A percentile compares a stretch with the other conserved stretches of the same genome.
These are phyloP conservation scores for Grosmannia serpens DNA, from an alignment of 2,329 filamentous ascomycete species.

Conservation along the genomic window DNA sequence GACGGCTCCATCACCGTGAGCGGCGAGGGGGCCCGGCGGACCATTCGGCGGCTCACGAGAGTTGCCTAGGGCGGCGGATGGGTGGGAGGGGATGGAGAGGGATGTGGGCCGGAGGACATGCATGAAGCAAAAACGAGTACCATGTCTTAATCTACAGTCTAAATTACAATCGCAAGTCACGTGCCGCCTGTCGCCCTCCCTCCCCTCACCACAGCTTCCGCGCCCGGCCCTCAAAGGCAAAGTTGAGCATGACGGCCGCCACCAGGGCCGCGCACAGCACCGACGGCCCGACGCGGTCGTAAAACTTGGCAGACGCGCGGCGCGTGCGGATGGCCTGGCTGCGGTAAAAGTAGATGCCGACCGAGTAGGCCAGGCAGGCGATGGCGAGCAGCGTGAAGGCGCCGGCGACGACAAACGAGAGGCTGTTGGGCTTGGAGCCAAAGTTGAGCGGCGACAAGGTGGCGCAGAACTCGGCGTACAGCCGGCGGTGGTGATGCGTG, in stretches of 20 bases:
- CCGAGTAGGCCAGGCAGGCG: constrained; percentile 67
- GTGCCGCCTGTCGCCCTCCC: background rate
- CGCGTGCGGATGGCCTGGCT: constrained; percentile 75
- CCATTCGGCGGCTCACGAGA: constrained; percentile 55
- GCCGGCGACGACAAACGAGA: constrained; percentile 59
- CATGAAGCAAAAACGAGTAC: too few relatives aligned
- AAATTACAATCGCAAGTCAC: background rate
- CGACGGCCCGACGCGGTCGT: constrained; percentile 79
- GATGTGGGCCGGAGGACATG: background rate
- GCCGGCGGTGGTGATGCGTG: constrained; percentile 7
- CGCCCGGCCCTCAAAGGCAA: constrained; percentile 62
- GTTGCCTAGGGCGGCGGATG: background rate
- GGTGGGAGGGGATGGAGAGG: background rate
- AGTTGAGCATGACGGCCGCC: constrained; percentile 64
- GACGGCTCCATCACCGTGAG: constrained; percentile 72
- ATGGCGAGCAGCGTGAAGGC: constrained; percentile 76
- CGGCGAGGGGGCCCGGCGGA: constrained; percentile 77
- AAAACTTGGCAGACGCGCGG: constrained; percentile 69
- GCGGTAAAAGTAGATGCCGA: constrained; percentile 78
- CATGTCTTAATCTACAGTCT: background rate
- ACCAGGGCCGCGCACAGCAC: constrained; percentile 64
- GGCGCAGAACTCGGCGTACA: constrained; percentile 6
- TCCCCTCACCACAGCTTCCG: constrained; percentile 37
- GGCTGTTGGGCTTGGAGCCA: constrained; percentile 41
- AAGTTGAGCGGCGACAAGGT: constrained; percentile 60